A percentile compares a stretch with the other conserved stretches of the same genome.
Evolutionary conservation across 2,329 filamentous ascomycete genomes (phyloP).

Genomic region (Cercospora sp.): DNA sequence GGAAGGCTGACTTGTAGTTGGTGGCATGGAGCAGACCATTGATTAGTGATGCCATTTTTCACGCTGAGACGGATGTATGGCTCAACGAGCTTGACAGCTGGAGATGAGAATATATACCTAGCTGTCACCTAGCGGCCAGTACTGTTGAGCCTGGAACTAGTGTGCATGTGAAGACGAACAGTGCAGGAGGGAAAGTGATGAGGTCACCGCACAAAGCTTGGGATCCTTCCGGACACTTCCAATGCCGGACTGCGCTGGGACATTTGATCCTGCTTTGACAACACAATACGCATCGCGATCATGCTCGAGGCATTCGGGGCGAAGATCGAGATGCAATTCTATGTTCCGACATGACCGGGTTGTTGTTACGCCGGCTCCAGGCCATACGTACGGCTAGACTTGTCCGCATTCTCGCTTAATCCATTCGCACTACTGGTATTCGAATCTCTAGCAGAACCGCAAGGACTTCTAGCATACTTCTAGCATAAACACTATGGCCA

Average conservation of each 20-base stretch:
- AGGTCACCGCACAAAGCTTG: constrained; percentile 16
- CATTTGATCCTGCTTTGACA: neutral
- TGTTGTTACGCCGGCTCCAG: neutral
- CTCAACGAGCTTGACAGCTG: neutral
- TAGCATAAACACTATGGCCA: neutral
- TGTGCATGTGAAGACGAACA: constrained; percentile 1
- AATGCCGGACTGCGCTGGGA: constrained; percentile 1
- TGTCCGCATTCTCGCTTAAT: neutral
- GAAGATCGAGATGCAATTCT: neutral
- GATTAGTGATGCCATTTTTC: constrained; percentile 40
- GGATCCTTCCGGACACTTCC: neutral
- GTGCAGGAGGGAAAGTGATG: constrained; percentile 11
- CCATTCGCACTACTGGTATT: neutral
- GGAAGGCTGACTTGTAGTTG: constrained; percentile 62
- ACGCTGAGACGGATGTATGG: neutral
- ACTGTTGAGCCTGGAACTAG: neutral
- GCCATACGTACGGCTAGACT: neutral
- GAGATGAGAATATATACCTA: neutral
- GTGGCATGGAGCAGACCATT: constrained; percentile 59
- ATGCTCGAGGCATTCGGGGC: neutral
- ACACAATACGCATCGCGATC: constrained; percentile 3
- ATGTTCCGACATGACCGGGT: neutral
- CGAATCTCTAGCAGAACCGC: neutral
- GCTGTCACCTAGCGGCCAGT: neutral
- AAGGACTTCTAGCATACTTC: too few relatives aligned